Conservation (phyloP, 169 alveolate species). For the Cryptosporidium sp. region DNA sequence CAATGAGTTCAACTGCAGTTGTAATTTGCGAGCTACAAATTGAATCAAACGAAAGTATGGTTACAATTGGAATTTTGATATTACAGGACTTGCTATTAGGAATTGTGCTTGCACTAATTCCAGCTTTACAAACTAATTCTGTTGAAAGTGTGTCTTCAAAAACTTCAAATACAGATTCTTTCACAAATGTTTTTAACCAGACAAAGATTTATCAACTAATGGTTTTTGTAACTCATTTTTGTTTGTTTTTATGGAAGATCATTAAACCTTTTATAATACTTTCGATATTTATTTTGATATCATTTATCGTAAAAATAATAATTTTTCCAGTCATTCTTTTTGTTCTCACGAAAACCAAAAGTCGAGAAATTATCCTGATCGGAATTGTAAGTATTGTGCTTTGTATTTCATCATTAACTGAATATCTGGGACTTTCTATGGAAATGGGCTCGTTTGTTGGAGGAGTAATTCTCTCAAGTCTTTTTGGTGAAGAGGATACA, state of each 20-base stretch:
- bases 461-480: constrained; percentile 59
- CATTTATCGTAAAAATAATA: constrained; percentile 34
- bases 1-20: constrained; percentile 74
- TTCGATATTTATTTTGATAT: constrained; percentile 24
- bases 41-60: constrained; percentile 69
- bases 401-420: constrained; percentile 68
- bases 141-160: not conserved
- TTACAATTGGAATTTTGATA: constrained; percentile 57
- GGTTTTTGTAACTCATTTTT: not conserved
- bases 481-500: constrained; percentile 51
- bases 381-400: constrained; percentile 58
- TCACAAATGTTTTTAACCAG: not conserved
- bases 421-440: constrained; percentile 69
- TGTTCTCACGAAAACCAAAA: constrained; percentile 36
- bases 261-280: constrained; percentile 51
- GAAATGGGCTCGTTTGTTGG: constrained; percentile 76
- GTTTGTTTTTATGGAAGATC: constrained; percentile 38
- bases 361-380: constrained; percentile 50
- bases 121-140: constrained; percentile 40
- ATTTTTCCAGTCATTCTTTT: constrained; percentile 49
- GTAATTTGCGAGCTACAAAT: constrained; percentile 64
- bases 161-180: not conserved
- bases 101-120: constrained; percentile 43
- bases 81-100: constrained; percentile 66
- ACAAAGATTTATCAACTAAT: not conserved